Evolutionary conservation across 1,284 basidiomycete genomes (phyloP).

Genomic region (Abortiporus biennis): DNA sequence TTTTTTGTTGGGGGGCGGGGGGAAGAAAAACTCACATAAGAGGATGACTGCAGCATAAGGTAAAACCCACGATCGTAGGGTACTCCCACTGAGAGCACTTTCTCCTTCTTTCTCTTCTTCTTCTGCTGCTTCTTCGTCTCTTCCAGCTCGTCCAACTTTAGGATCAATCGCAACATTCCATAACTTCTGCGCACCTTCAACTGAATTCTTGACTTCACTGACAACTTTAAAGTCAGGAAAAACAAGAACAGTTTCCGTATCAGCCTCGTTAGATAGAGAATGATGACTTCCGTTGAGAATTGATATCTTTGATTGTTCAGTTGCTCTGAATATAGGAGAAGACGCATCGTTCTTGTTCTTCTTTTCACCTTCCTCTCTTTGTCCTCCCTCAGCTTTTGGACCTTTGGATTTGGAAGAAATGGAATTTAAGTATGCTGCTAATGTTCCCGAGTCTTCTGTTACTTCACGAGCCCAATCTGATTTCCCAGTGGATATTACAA

Average conservation of each 20-base stretch:
- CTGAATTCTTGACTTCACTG: constrained; percentile 57
- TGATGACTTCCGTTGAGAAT: constrained; percentile 80
- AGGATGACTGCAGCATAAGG: constrained; percentile 75
- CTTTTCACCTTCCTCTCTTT: neutral
- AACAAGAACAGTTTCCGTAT: constrained; percentile 72
- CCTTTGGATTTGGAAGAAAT: constrained; percentile 22
- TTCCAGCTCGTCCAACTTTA: constrained; percentile 33
- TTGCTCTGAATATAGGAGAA: constrained; percentile 14
- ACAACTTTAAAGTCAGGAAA: constrained; percentile 89
- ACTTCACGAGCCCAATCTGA: constrained; percentile 82
- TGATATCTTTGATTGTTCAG: constrained; percentile 34
- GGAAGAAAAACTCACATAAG: constrained; percentile 55
- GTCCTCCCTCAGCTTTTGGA: neutral
- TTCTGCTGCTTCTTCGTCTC: constrained; percentile 26
- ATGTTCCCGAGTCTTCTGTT: constrained; percentile 57
- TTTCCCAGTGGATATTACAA: constrained; percentile 85
- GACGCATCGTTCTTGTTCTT: neutral
- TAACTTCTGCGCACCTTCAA: constrained; percentile 62
- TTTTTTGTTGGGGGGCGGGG: neutral
- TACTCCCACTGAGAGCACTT: too few relatives aligned
- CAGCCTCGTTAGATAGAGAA: constrained; percentile 51
- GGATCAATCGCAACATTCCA: constrained; percentile 63
- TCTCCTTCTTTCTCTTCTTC: too few relatives aligned
- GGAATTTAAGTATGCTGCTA: constrained; percentile 56
- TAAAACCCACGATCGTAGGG: constrained; percentile 63